Evolutionary conservation across 1,284 basidiomycete species (phyloP).

Genomic region (Boletellus deceptivus): DNA sequence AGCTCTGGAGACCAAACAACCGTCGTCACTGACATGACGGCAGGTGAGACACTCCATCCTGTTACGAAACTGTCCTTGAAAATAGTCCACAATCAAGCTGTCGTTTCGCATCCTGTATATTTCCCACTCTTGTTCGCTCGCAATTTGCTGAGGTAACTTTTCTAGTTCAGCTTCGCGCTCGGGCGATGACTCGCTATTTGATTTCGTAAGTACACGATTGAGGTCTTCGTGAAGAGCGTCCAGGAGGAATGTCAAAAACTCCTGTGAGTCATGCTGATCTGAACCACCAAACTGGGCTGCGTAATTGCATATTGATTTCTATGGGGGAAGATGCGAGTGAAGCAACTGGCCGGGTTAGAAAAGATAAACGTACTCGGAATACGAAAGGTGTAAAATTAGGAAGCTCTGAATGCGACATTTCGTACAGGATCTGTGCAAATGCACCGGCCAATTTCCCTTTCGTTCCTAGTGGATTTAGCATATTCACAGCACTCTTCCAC

Average conservation of each 20-base stretch:
- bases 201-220: conserved; percentile 84
- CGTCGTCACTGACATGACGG: conserved; percentile 65
- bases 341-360: background rate
- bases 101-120: conserved; percentile 91
- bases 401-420: conserved; percentile 88
- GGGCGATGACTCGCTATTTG: conserved; percentile 69
- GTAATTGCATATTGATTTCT: conserved; percentile 84
- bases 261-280: conserved; percentile 97
- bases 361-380: conserved; percentile 68
- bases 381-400: conserved; percentile 81
- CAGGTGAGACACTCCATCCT: conserved; percentile 90
- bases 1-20: background rate
- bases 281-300: conserved; percentile 89
- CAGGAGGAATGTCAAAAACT: conserved; percentile 92
- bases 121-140: conserved; percentile 93
- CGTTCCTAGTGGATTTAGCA: conserved; percentile 84
- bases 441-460: conserved; percentile 83
- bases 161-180: conserved; percentile 89
- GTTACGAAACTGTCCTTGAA: conserved; percentile 97
- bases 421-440: conserved; percentile 81
- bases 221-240: conserved; percentile 97
- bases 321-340: background rate
- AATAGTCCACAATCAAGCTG: conserved; percentile 93
- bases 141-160: conserved; percentile 81
- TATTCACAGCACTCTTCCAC: conserved; percentile 88